phyloP scores from a whole-genome alignment of 1,284 basidiomycete species.

The Golubevia pallescens region DNA sequence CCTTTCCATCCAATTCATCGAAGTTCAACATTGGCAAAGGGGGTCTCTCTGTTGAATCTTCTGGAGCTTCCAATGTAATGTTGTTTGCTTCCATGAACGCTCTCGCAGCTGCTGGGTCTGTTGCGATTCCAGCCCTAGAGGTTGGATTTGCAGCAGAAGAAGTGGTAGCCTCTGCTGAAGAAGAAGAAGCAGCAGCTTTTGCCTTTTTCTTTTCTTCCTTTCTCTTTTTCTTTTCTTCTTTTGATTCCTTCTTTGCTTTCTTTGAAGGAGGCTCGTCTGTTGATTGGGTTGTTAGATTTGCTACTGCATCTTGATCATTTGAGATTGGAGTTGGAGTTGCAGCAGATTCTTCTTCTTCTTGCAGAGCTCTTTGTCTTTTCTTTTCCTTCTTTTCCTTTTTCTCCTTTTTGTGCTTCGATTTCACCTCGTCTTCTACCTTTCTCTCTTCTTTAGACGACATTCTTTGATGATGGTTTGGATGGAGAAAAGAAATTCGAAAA shows the following conservation, averaged over 20 bases:
- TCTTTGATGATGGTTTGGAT: too few species aligned
- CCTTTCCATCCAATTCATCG: slow-evolving; percentile 74
- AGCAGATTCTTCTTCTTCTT: slow-evolving; percentile 17
- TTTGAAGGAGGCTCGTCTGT: slow-evolving; percentile 1
- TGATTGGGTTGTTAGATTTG: slow-evolving; percentile 3
- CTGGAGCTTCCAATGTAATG: slow-evolving; percentile 60
- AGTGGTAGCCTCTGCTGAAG: too few species aligned
- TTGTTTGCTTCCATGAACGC: slow-evolving; percentile 52
- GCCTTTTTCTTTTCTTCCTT: slow-evolving; percentile 22
- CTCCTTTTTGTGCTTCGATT: slow-evolving; percentile 47
- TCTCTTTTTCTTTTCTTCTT: slow-evolving; percentile 39
- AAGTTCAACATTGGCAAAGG: slow-evolving; percentile 80
- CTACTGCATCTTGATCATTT: slow-evolving; percentile 6
- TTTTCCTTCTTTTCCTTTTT: slow-evolving; percentile 44
- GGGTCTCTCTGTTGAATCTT: slow-evolving; percentile 66
- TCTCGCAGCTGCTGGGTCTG: slow-evolving; percentile 57
- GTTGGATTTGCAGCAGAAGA: background rate
- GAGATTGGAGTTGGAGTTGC: slow-evolving; percentile 7
- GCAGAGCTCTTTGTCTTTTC: slow-evolving; percentile 27
- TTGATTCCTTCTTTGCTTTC: slow-evolving; percentile 7
- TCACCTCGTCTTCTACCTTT: too few species aligned
- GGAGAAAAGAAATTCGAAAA: too few species aligned
- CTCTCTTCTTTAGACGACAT: too few species aligned
- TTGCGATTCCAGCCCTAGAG: slow-evolving; percentile 20
- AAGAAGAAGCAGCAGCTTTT: slow-evolving; percentile 8